A percentile compares a stretch with the other conserved stretches of the same genome.
Conservation (phyloP, 1,139 yeast species). For the Taphrina betulina region DNA sequence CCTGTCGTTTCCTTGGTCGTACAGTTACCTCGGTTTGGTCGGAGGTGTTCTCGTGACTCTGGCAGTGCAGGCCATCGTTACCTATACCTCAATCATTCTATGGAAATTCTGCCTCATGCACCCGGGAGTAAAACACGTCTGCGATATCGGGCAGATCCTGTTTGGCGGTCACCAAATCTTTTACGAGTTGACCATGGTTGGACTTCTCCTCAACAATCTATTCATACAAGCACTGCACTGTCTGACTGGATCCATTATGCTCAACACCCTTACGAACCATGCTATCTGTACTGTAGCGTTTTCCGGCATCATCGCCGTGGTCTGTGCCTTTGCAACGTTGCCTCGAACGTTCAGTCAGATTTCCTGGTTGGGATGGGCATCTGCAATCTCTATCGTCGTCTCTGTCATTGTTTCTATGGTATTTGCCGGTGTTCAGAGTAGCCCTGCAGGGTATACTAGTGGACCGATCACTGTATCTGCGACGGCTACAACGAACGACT, state of each 20-base stretch:
- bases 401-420: conserved; percentile 56
- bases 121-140: conserved; percentile 55
- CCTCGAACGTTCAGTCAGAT: conserved; percentile 59
- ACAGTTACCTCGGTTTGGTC: conserved; percentile 54
- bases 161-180: conserved; percentile 55
- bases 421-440: conserved; percentile 56
- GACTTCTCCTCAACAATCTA: conserved; percentile 57
- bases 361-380: conserved; percentile 50
- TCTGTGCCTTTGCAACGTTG: conserved; percentile 45
- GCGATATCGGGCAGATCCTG: conserved; percentile 61
- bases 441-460: conserved; percentile 49
- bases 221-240: conserved; percentile 62
- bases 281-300: conserved; percentile 56
- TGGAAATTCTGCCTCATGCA: conserved; percentile 57
- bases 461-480: conserved; percentile 46
- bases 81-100: conserved; percentile 57
- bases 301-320: conserved; percentile 51
- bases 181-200: conserved; percentile 59
- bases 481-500: conserved; percentile 55
- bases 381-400: conserved; percentile 58
- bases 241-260: conserved; percentile 59
- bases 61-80: conserved; percentile 53
- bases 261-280: conserved; percentile 56
- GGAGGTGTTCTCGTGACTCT: conserved; percentile 57
- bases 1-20: conserved; percentile 66